phyloP scores from a whole-genome alignment of 140 eudicot genomes.

The Flaveria floridana region DNA sequence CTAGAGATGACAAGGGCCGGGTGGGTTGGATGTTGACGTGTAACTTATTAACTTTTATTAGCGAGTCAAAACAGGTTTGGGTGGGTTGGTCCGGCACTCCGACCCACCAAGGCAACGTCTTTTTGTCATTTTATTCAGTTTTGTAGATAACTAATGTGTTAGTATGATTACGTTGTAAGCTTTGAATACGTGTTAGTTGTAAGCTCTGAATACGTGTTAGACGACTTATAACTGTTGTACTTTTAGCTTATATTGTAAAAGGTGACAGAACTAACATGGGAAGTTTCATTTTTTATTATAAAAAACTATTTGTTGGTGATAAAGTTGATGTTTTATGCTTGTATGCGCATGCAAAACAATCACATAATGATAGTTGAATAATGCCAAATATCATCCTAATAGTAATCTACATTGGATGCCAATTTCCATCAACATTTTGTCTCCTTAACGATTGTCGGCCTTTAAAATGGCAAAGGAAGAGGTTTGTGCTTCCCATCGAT shows the following conservation, averaged over 20 bases:
- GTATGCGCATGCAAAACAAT: background rate
- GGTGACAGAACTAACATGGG: background rate
- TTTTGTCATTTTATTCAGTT: background rate
- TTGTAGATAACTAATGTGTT: no score
- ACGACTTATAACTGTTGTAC: background rate
- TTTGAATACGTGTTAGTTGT: background rate
- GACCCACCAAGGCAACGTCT: background rate
- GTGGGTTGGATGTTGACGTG: background rate
- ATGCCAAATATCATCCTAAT: background rate
- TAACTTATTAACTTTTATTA: background rate
- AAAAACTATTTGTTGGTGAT: conserved; percentile 2
- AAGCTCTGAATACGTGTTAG: background rate
- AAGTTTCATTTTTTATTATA: background rate
- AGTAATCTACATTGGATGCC: conserved; percentile 8
- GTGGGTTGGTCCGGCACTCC: background rate
- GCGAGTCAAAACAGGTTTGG: conserved; percentile 6
- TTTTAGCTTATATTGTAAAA: background rate
- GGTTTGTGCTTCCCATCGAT: background rate
- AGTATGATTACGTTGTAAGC: background rate
- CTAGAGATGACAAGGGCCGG: background rate
- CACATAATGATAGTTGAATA: conserved; percentile 1
- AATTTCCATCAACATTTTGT: background rate
- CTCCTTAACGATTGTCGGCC: background rate
- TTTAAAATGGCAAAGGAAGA: background rate
- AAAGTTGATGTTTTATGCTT: background rate